phyloP scores from a whole-genome alignment of 2,329 filamentous ascomycete species.

The Alternaria atra region DNA sequence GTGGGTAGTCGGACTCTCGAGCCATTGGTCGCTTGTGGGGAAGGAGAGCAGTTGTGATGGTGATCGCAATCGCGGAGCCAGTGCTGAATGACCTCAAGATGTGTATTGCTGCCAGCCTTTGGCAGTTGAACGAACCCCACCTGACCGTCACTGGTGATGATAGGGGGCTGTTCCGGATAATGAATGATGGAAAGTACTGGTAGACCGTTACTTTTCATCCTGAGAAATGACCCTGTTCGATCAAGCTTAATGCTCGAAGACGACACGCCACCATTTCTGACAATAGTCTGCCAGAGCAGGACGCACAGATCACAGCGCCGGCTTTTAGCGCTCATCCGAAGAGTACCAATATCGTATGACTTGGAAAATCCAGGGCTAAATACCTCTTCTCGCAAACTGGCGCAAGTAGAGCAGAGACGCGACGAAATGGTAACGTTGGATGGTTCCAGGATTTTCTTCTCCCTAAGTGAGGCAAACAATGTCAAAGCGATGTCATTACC shows the following conservation, averaged over 20 bases:
- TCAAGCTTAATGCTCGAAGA: background rate
- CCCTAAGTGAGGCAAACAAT: background rate
- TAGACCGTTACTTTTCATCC: background rate
- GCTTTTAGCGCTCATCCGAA: background rate
- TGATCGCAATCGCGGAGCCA: conserved; percentile 25
- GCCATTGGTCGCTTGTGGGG: background rate
- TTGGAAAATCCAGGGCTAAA: background rate
- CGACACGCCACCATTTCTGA: background rate
- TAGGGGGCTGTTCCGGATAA: background rate
- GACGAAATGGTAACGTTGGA: background rate
- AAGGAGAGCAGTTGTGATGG: conserved; percentile 5
- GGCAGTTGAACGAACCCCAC: conserved; percentile 18
- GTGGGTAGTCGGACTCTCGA: conserved; percentile 10
- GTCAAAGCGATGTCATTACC: background rate
- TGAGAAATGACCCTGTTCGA: conserved; percentile 1
- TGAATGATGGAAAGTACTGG: conserved; percentile 4
- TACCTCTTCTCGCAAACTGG: background rate
- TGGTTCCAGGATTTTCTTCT: background rate
- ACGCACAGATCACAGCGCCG: background rate
- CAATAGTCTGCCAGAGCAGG: background rate
- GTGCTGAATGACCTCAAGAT: conserved; percentile 13
- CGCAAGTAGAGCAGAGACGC: background rate
- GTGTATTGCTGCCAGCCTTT: conserved; percentile 7
- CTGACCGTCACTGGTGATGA: conserved; percentile 10
- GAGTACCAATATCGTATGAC: background rate